Percentiles rank a stretch among this genome's conserved stretches.
These are phyloP conservation scores for Saccharomyces hybrid DNA, from an alignment of 1,139 yeast genomes.

Conservation along the genomic window DNA sequence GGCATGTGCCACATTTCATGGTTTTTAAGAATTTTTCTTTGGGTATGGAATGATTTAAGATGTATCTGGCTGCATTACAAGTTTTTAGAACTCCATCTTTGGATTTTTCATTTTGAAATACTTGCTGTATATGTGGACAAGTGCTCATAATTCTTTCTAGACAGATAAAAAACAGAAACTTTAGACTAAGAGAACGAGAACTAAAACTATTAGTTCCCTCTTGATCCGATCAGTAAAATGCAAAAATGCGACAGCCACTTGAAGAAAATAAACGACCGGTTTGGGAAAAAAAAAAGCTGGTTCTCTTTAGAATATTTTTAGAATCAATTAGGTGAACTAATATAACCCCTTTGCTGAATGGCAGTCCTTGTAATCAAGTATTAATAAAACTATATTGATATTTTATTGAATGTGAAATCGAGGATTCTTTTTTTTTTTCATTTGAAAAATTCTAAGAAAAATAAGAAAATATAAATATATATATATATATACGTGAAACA, in stretches of 20 bases:
- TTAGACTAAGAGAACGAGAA: not conserved
- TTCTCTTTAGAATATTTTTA: not conserved
- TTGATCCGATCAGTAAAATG: not conserved
- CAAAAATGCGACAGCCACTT: not conserved
- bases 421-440: not conserved
- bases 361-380: not conserved
- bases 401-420: not conserved
- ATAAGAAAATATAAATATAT: not conserved
- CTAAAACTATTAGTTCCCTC: not conserved
- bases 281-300: not conserved
- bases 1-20: constrained; percentile 25
- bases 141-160: not conserved
- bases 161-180: not conserved
- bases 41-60: constrained; percentile 17
- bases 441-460: not conserved
- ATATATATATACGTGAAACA: not conserved
- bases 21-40: constrained; percentile 18
- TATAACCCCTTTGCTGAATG: not conserved
- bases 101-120: constrained; percentile 21
- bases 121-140: constrained; percentile 21
- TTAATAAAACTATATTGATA: not conserved
- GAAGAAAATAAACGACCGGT: not conserved
- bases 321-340: not conserved
- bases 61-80: constrained; percentile 23
- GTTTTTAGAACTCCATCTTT: constrained; percentile 25